Evolutionary conservation across 495 filamentous ascomycete genomes (phyloP).

Genomic region (Neurospora tetrasperma): DNA sequence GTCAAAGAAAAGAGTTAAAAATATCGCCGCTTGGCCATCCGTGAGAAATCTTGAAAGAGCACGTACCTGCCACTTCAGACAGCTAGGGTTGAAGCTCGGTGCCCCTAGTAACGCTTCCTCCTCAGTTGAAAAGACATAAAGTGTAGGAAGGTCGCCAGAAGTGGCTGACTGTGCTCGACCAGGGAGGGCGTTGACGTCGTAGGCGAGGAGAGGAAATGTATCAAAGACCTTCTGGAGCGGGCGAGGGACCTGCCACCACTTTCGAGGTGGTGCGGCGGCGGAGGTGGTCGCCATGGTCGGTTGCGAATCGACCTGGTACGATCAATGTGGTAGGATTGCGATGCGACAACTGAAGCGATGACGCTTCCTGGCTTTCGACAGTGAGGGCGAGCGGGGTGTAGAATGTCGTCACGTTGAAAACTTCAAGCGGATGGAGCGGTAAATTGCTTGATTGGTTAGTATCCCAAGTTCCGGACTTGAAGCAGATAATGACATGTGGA

Average conservation of each 20-base stretch:
- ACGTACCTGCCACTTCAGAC: constrained; percentile 92
- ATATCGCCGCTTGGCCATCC: neutral
- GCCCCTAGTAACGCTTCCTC: constrained; percentile 49
- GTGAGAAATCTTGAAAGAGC: neutral
- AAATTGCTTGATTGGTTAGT: neutral
- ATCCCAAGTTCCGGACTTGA: neutral
- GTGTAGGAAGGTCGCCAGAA: constrained; percentile 42
- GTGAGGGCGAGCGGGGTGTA: neutral
- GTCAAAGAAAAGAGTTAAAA: constrained; percentile 1
- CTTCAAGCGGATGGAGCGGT: neutral
- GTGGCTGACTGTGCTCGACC: constrained; percentile 42
- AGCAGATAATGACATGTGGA: neutral
- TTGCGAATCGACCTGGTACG: neutral
- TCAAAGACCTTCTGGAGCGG: constrained; percentile 78
- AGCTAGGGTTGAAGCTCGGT: constrained; percentile 85
- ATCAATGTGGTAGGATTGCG: neutral
- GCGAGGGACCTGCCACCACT: constrained; percentile 48
- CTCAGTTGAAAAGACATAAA: constrained; percentile 71
- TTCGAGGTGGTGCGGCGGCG: neutral
- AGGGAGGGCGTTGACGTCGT: constrained; percentile 71
- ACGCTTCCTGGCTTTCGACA: neutral
- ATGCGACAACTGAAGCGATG: neutral
- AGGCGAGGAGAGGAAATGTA: constrained; percentile 64
- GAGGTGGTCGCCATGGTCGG: constrained; percentile 4
- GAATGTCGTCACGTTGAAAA: neutral